Evolutionary conservation across 345 rosid genomes (phyloP).

Genomic region (Fremontodendron californicum): DNA sequence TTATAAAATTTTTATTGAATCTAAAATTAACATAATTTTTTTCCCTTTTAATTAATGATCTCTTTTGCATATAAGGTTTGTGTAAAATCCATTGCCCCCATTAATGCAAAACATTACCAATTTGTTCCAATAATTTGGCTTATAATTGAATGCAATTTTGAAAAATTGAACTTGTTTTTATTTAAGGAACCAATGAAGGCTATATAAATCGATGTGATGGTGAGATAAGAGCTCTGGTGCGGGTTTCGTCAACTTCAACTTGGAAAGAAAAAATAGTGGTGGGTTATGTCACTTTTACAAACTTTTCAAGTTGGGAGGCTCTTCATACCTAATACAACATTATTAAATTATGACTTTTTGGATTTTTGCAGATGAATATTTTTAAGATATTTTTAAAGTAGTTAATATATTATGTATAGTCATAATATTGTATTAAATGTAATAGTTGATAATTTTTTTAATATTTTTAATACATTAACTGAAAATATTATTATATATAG

Average conservation of each 20-base stretch:
- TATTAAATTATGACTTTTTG: too few species aligned
- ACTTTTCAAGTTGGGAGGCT: background rate
- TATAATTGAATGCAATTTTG: background rate
- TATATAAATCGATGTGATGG: background rate
- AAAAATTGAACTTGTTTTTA: background rate
- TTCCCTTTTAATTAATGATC: background rate
- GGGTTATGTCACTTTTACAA: background rate
- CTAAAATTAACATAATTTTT: background rate
- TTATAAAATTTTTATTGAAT: too few species aligned
- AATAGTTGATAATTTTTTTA: too few species aligned
- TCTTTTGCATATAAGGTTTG: background rate
- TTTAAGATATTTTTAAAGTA: too few species aligned
- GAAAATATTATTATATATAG: too few species aligned
- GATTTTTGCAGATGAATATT: too few species aligned
- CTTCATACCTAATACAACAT: background rate
- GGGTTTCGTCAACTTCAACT: constrained; percentile 14
- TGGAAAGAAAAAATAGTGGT: background rate
- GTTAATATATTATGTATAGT: too few species aligned
- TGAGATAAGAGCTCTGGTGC: background rate
- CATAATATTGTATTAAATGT: too few species aligned
- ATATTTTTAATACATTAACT: too few species aligned
- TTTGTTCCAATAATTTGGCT: background rate
- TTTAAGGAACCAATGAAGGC: background rate
- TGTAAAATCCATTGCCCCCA: background rate
- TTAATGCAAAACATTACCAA: background rate